Evolutionary conservation across 345 rosid genomes (phyloP), one percentile per base, ranked within the genome.

Genomic region (Rhodamnia rubescens): DNA sequence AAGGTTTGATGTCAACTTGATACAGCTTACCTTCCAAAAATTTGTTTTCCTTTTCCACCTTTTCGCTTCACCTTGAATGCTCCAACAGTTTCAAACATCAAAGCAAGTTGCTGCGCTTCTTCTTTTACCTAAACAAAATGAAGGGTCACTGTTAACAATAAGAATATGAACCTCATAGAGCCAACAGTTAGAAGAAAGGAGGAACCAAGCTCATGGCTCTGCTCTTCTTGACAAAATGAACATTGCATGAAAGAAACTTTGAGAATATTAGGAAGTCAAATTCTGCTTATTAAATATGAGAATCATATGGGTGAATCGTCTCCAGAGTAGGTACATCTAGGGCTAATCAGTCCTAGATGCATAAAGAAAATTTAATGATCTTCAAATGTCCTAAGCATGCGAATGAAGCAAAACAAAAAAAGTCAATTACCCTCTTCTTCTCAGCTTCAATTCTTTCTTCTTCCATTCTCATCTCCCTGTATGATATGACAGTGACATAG

Each of bases 41-140:
- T 95, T 83, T 58, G 95, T 86, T 95, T 95, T 58, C 97, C 97
- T 92, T 94, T 94, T 87, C 98, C 98, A 40, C 97, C 98, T 90
- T 95, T 97, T 82, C 98, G 96, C 93, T 95, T 97, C 88, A 97
- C 96, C 89, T 97, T 97, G 87, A 97, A 95, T 59, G 97, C 98
- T 85, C 98, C 99, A 86, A 95, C 93, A 24, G 96, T 95, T 92
- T 97, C 94, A 86, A 95, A 95, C n/a, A 95, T 86, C 50, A 89
- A 54, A 50, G 96, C 98, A 81, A 97, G 92, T 88, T 97, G 96
- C 61, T 91, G 92, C 18, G 98, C 98, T 87, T 95, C 99, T 90
- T 97, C 99, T 93, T 94, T 95, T 85, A 97, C 98, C 99, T 97
- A 89, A 36, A 86, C 44, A 27, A 50, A 8, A 52, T 83, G 26